Conservation (phyloP, 352 stramenopile genomes). For the Pythium dissotocum region DNA sequence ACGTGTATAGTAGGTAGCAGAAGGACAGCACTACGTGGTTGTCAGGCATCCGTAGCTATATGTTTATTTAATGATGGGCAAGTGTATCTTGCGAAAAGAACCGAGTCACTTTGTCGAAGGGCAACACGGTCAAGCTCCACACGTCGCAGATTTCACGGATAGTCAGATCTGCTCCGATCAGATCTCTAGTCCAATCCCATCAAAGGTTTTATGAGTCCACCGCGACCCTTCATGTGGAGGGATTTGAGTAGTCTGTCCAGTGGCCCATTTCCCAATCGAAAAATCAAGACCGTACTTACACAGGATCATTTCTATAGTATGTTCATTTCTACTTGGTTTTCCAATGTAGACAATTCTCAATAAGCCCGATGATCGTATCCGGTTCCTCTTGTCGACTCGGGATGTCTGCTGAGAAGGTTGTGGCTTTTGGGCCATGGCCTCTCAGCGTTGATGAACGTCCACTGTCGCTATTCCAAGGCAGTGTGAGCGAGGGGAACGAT, state of each 20-base stretch:
- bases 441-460: neutral
- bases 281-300: constrained; percentile 24
- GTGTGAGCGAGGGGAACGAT: constrained; percentile 6
- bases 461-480: constrained; percentile 10
- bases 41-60: neutral
- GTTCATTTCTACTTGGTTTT: too few relatives aligned
- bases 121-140: too few relatives aligned
- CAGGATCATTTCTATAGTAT: constrained; percentile 34
- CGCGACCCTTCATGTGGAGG: too few relatives aligned
- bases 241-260: too few relatives aligned
- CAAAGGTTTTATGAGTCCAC: too few relatives aligned
- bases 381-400: constrained; percentile 24
- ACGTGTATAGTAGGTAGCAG: constrained; percentile 18
- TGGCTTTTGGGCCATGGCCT: neutral
- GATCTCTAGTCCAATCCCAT: too few relatives aligned
- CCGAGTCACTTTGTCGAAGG: constrained; percentile 2
- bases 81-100: neutral
- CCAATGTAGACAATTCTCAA: too few relatives aligned
- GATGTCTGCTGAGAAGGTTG: constrained; percentile 7
- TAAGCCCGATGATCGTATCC: constrained; percentile 4
- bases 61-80: constrained; percentile 11
- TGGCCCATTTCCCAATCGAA: too few relatives aligned
- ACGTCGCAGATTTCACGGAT: too few relatives aligned
- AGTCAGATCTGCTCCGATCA: too few relatives aligned
- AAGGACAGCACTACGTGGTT: neutral